phyloP scores from a whole-genome alignment of 441 rosid genomes.

The Jatropha podagrica region DNA sequence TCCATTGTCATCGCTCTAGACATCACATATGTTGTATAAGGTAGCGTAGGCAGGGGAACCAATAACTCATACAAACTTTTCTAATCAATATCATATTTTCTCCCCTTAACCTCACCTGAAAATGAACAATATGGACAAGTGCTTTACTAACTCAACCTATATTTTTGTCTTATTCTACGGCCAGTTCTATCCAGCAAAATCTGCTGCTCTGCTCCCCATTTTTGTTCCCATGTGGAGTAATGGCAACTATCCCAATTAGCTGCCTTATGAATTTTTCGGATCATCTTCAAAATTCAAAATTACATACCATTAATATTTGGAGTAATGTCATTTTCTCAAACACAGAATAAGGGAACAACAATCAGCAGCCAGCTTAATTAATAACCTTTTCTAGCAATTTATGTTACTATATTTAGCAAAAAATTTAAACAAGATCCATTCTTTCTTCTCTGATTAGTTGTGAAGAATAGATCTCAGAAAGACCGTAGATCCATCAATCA shows the following conservation, averaged over 20 bases:
- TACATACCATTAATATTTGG: not conserved
- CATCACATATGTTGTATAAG: not conserved
- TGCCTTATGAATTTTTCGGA: not conserved
- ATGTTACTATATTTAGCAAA: not conserved
- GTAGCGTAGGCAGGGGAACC: not conserved
- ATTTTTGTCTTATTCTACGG: not conserved
- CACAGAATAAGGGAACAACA: not conserved
- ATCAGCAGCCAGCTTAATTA: not conserved
- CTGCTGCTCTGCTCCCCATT: not conserved
- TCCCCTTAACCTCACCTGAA: not conserved
- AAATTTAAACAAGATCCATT: not conserved
- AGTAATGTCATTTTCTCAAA: too few species aligned
- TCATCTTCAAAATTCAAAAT: not conserved
- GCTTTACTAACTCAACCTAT: not conserved
- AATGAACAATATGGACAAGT: not conserved
- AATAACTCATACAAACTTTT: not conserved
- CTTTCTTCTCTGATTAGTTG: not conserved
- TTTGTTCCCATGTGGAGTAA: not conserved
- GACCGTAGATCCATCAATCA: not conserved
- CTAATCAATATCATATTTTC: not conserved
- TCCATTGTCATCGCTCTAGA: not conserved
- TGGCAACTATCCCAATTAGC: not conserved
- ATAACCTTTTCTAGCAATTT: too few species aligned
- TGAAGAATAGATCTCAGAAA: not conserved
- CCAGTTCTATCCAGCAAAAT: conserved; percentile 11